Conservation (phyloP, 306 rosid genomes). For the Citrullus amarus region DNA sequence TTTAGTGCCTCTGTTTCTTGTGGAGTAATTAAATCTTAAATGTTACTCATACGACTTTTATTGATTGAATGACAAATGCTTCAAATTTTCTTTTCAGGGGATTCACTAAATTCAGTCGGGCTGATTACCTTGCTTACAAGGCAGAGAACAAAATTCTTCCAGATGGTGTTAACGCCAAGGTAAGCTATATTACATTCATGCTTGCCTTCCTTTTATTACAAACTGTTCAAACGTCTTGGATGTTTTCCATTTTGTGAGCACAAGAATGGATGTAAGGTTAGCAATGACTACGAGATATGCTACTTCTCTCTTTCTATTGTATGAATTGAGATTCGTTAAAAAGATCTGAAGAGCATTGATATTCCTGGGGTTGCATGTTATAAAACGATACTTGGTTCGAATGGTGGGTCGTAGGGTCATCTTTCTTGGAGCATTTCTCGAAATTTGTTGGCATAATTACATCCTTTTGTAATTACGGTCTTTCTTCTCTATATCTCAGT, state of each 20-base stretch:
- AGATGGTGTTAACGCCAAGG: slow-evolving; percentile 8
- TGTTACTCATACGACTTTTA: background rate
- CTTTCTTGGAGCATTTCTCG: too few species aligned
- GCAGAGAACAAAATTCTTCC: background rate
- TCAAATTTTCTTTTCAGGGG: background rate
- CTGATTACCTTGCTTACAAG: background rate
- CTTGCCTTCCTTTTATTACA: background rate
- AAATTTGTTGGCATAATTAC: too few species aligned
- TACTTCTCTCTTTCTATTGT: background rate
- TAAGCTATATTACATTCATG: background rate
- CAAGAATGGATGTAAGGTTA: background rate
- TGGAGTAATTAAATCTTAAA: background rate
- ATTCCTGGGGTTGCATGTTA: background rate
- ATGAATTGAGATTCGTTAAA: background rate
- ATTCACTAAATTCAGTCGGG: slow-evolving; percentile 6
- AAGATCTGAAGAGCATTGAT: background rate
- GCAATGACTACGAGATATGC: background rate
- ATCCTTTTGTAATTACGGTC: too few species aligned
- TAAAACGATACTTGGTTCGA: too few species aligned
- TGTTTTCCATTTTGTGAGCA: background rate
- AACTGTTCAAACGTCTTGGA: background rate
- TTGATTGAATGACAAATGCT: background rate
- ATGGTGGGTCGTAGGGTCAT: too few species aligned
- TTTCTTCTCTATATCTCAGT: background rate
- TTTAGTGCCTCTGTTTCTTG: background rate